These are phyloP conservation scores for Echinosphaeria canescens DNA, from an alignment of 2,329 filamentous ascomycete species.

Conservation along the genomic window DNA sequence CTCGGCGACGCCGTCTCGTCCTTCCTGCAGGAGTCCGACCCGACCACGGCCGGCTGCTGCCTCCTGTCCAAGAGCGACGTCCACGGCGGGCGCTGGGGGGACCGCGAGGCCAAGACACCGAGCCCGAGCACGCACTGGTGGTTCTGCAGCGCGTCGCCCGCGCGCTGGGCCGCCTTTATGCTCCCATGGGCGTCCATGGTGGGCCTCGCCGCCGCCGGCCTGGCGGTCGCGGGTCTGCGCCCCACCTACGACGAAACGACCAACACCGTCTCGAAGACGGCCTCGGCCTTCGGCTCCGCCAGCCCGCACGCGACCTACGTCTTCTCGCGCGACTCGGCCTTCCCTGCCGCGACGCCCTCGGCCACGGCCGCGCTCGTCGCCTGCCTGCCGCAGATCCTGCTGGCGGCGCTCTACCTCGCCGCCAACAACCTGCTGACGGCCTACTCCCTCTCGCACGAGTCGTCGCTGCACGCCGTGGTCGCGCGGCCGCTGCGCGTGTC, in stretches of 20 bases:
- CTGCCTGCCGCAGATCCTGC: slow-evolving; percentile 23
- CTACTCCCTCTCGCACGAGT: slow-evolving; percentile 26
- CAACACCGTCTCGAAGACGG: no score
- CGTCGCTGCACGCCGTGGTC: slow-evolving; percentile 17
- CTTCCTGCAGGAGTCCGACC: slow-evolving; percentile 22
- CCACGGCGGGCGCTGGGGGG: slow-evolving; percentile 18
- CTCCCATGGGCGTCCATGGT: slow-evolving; percentile 15
- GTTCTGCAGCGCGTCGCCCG: slow-evolving; percentile 18
- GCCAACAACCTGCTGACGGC: slow-evolving; percentile 22
- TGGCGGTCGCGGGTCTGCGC: slow-evolving; percentile 9
- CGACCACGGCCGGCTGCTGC: slow-evolving; percentile 18
- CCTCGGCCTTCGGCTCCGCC: slow-evolving; percentile 16
- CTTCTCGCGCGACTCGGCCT: slow-evolving; percentile 4
- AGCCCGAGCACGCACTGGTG: slow-evolving; percentile 17
- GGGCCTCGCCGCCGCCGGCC: slow-evolving; percentile 14
- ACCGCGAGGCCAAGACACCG: slow-evolving; percentile 19
- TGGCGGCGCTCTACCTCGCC: slow-evolving; percentile 22
- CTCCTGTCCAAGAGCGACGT: slow-evolving; percentile 24
- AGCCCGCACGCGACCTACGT: slow-evolving; percentile 12
- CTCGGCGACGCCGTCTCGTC: slow-evolving; percentile 27
- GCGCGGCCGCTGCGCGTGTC: slow-evolving; percentile 20
- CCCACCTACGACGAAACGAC: no score
- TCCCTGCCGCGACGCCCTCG: slow-evolving; percentile 4
- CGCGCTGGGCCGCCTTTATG: slow-evolving; percentile 18
- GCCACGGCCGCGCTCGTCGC: slow-evolving; percentile 14